Conservation (phyloP, 2,329 filamentous ascomycete genomes). For the Magnaporthiopsis rhizophila region DNA sequence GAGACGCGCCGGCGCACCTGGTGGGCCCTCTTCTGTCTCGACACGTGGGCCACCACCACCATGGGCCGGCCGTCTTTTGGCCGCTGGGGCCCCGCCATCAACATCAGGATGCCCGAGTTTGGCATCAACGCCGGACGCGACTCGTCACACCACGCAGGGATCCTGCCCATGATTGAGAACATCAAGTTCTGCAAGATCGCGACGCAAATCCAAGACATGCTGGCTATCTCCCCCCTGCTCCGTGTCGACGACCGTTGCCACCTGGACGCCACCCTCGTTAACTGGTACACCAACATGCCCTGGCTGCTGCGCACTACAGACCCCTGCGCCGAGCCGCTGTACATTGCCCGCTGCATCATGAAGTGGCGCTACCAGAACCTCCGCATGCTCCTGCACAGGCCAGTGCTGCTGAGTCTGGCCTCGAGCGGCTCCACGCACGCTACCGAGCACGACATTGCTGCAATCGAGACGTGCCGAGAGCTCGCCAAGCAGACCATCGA, state of each 20-base stretch:
- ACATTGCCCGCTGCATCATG: constrained; percentile 65
- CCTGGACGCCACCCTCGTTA: constrained; percentile 60
- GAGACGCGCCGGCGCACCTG: constrained; percentile 61
- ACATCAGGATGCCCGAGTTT: constrained; percentile 53
- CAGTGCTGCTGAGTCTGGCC: constrained; percentile 60
- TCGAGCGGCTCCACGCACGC: constrained; percentile 43
- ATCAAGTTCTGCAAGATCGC: constrained; percentile 74
- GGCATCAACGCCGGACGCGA: constrained; percentile 37
- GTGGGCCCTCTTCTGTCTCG: constrained; percentile 68
- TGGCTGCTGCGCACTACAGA: constrained; percentile 56
- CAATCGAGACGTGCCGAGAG: constrained; percentile 60
- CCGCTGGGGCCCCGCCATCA: constrained; percentile 59
- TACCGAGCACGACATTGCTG: constrained; percentile 54
- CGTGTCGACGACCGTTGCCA: constrained; percentile 57
- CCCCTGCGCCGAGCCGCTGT: constrained; percentile 61
- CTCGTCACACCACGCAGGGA: constrained; percentile 52
- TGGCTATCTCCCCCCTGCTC: constrained; percentile 62
- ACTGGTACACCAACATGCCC: constrained; percentile 66
- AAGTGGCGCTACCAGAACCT: constrained; percentile 77
- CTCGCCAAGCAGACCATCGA: constrained; percentile 64
- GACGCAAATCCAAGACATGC: constrained; percentile 66
- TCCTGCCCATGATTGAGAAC: constrained; percentile 66
- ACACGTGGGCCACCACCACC: constrained; percentile 66
- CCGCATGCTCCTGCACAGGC: constrained; percentile 67
- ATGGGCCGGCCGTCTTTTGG: constrained; percentile 64